Evolutionary conservation across 1,284 basidiomycete species (phyloP).

Genomic region (Trichosporon coremiiforme): DNA sequence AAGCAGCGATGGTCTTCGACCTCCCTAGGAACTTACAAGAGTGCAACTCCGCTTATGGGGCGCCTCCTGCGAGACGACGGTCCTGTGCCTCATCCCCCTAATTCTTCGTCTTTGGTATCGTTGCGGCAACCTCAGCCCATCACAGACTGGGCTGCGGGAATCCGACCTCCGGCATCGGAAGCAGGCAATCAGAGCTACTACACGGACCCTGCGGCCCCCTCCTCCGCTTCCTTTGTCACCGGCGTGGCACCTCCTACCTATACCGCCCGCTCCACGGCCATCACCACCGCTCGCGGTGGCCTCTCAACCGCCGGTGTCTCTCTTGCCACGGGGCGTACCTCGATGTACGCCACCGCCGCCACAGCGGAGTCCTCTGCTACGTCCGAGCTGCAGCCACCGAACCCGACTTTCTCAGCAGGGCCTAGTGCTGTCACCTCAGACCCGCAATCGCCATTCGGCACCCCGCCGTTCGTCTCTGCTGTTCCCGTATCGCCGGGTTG

Average conservation of each 20-base stretch:
- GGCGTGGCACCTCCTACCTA: constrained; percentile 9
- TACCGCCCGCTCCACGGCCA: background rate
- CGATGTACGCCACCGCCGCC: background rate
- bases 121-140: background rate
- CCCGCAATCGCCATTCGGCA: background rate
- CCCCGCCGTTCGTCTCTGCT: constrained; percentile 6
- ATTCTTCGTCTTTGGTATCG: background rate
- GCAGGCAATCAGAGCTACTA: constrained; percentile 6
- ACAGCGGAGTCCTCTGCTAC: background rate
- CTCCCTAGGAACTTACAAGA: background rate
- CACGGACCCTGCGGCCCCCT: background rate
- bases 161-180: background rate
- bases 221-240: background rate
- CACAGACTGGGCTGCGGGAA: background rate
- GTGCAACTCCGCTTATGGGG: constrained; percentile 5
- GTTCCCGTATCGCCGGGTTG: constrained; percentile 2
- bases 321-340: background rate
- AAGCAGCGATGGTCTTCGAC: background rate
- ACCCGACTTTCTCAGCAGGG: background rate
- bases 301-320: constrained; percentile 1
- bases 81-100: background rate
- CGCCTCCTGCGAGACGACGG: background rate
- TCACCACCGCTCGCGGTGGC: background rate
- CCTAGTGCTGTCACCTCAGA: background rate
- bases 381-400: background rate